phyloP scores from a whole-genome alignment of 192 early-diverging fungal species.

The Piromyces sp. region DNA sequence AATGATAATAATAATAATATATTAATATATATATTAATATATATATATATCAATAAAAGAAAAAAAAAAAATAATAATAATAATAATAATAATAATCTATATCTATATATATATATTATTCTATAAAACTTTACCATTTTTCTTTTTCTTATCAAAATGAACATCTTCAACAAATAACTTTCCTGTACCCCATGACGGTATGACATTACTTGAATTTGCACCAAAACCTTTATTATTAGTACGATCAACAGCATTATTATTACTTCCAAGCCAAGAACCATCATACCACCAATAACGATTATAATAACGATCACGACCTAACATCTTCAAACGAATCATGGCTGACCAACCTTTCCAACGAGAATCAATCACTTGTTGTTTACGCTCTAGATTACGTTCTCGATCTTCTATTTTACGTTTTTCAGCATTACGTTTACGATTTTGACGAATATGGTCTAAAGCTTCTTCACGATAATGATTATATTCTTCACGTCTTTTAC shows the following conservation, averaged over 20 bases:
- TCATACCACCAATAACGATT: slow-evolving; percentile 88
- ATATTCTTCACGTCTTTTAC: slow-evolving; percentile 16
- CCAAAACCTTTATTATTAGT: slow-evolving; percentile 8
- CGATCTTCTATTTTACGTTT: slow-evolving; percentile 7
- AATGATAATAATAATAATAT: not conserved
- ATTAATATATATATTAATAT: no score
- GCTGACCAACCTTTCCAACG: slow-evolving; percentile 19
- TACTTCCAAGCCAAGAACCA: slow-evolving; percentile 36
- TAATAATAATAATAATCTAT: not conserved
- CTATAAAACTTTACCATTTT: slow-evolving; percentile 4
- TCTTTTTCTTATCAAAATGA: slow-evolving; percentile 10
- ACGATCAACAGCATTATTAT: slow-evolving; percentile 23
- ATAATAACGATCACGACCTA: slow-evolving; percentile 72
- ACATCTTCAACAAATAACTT: slow-evolving; percentile 29
- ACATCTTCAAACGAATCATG: slow-evolving; percentile 44
- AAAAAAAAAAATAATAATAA: slow-evolving; percentile 13
- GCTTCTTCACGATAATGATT: slow-evolving; percentile 18
- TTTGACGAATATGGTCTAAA: slow-evolving; percentile 15
- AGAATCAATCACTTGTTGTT: slow-evolving; percentile 22
- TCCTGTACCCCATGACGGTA: slow-evolving; percentile 10
- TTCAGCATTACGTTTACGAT: slow-evolving; percentile 11
- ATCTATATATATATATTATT: no score
- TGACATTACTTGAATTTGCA: not conserved
- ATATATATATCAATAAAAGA: slow-evolving; percentile 10
- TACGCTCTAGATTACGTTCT: slow-evolving; percentile 49